phyloP scores from a whole-genome alignment of 164 flowering plant species.

The Liquidambar formosana region DNA sequence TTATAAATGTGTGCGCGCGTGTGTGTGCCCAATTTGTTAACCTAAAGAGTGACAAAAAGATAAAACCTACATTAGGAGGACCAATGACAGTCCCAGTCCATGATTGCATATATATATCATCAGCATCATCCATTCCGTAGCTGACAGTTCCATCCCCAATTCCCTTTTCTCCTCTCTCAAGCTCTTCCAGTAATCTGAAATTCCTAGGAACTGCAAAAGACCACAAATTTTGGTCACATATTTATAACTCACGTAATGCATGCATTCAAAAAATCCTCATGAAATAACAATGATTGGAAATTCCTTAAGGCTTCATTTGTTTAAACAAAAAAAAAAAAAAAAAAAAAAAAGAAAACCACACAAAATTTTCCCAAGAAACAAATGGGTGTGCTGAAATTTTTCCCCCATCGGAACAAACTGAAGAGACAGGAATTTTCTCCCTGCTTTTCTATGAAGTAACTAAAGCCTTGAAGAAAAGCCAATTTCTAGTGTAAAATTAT shows the following conservation, averaged over 20 bases:
- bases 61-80: conserved; percentile 51
- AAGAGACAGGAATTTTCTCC: too few species aligned
- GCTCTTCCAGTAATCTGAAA: conserved; percentile 74
- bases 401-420: too few species aligned
- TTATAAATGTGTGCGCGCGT: too few species aligned
- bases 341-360: too few species aligned
- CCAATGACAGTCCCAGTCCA: conserved; percentile 86
- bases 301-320: too few species aligned
- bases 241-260: background rate
- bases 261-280: background rate
- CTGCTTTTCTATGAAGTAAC: too few species aligned
- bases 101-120: conserved; percentile 68
- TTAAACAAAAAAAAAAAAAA: too few species aligned
- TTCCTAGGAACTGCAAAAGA: conserved; percentile 63
- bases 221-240: background rate
- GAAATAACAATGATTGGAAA: too few species aligned
- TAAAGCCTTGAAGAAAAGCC: too few species aligned
- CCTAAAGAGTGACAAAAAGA: background rate
- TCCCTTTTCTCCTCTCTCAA: conserved; percentile 78
- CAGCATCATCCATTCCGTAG: conserved; percentile 86
- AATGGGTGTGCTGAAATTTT: too few species aligned
- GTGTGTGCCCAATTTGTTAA: background rate
- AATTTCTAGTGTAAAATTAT: too few species aligned
- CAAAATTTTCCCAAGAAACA: too few species aligned
- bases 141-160: conserved; percentile 84